Evolutionary conservation across 306 rosid genomes (phyloP).

Genomic region (Myrica gale): DNA sequence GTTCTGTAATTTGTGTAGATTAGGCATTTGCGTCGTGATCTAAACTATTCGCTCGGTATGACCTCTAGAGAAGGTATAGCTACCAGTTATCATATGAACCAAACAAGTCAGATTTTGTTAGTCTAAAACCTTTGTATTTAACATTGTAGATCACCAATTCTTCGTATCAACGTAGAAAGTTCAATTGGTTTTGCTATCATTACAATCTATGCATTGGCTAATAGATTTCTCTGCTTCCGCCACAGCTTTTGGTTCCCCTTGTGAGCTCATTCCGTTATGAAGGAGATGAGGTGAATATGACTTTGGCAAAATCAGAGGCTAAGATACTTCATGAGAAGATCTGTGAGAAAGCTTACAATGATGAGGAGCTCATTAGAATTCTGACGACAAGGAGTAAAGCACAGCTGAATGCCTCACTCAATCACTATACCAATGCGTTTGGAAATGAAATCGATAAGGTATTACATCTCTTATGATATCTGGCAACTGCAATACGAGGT

Average conservation of each 20-base stretch:
- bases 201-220: background rate
- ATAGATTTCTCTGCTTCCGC: background rate
- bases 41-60: background rate
- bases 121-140: background rate
- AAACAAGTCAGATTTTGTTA: background rate
- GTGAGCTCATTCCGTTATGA: conserved; percentile 64
- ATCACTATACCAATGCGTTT: conserved; percentile 63
- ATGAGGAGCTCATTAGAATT: conserved; percentile 69
- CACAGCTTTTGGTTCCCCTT: conserved; percentile 82
- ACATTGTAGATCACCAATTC: background rate
- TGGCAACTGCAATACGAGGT: too few relatives aligned
- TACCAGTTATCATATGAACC: background rate
- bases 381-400: conserved; percentile 71
- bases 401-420: conserved; percentile 67
- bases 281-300: conserved; percentile 72
- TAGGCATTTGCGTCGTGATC: background rate
- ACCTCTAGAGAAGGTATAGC: background rate
- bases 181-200: background rate
- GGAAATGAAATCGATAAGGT: conserved; percentile 77
- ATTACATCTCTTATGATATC: conserved; percentile 19
- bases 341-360: conserved; percentile 49
- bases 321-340: conserved; percentile 69
- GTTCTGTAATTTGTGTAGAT: too few relatives aligned
- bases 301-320: conserved; percentile 71
- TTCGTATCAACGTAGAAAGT: background rate